phyloP scores from a whole-genome alignment of 129 eudicot genomes.

The Rutidosis leptorrhynchoides region DNA sequence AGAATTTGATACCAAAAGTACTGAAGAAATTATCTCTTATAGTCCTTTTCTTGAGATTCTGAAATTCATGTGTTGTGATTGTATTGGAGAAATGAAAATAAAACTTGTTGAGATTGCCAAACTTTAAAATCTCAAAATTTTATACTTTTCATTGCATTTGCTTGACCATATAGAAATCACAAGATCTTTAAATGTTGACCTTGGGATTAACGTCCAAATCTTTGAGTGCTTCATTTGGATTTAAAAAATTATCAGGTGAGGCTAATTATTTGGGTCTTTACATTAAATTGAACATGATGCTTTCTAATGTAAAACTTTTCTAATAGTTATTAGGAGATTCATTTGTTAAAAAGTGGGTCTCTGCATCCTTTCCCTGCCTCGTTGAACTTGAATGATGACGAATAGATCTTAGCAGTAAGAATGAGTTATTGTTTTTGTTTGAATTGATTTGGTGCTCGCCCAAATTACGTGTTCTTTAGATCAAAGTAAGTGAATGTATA shows the following conservation, averaged over 20 bases:
- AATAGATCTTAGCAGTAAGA: background rate
- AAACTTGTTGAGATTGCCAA: too few species aligned
- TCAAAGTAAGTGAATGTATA: background rate
- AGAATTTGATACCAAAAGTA: background rate
- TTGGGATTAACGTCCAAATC: background rate
- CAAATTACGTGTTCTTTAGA: constrained; percentile 3
- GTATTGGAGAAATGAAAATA: too few species aligned
- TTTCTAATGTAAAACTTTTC: too few species aligned
- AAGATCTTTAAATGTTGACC: background rate
- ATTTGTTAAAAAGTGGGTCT: background rate
- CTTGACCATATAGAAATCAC: background rate
- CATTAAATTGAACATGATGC: background rate
- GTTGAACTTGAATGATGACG: background rate
- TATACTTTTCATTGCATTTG: background rate
- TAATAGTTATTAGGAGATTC: background rate
- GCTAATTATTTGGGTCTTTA: background rate
- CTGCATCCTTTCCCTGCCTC: background rate
- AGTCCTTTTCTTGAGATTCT: too few species aligned
- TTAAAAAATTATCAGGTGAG: background rate
- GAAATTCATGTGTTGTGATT: too few species aligned
- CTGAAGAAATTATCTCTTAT: background rate
- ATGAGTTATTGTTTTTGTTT: background rate
- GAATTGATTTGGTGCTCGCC: constrained; percentile 10
- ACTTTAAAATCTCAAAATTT: too few species aligned
- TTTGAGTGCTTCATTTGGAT: constrained; percentile 7